Conservation (phyloP, 2,329 filamentous ascomycete species). For the Diaporthe sp. region DNA sequence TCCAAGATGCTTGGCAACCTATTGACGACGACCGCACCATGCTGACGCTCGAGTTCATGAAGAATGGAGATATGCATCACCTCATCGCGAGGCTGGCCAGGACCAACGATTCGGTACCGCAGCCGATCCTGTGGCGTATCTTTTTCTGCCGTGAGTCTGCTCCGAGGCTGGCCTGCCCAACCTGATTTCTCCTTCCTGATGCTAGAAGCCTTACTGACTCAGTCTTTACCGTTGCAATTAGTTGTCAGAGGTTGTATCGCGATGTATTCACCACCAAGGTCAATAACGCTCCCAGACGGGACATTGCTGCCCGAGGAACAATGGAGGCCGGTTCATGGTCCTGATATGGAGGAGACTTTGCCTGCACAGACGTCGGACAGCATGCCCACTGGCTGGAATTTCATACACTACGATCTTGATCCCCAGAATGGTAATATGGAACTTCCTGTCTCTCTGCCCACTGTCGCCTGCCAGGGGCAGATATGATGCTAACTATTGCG, state of each 20-base stretch:
- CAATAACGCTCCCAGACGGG: background rate
- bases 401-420: constrained; percentile 30
- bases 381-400: background rate
- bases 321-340: background rate
- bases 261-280: background rate
- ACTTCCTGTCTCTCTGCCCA: background rate
- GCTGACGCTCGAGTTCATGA: constrained; percentile 26
- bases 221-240: background rate
- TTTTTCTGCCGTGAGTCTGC: constrained; percentile 26
- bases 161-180: too few relatives aligned
- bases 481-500: background rate
- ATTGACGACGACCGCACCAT: background rate
- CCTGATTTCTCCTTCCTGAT: background rate
- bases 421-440: constrained; percentile 2
- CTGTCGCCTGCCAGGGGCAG: background rate
- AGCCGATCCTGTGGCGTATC: constrained; percentile 16
- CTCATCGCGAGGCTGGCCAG: background rate
- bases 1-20: background rate
- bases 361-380: background rate
- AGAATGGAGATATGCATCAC: background rate
- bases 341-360: background rate
- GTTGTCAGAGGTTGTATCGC: constrained; percentile 21
- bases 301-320: background rate
- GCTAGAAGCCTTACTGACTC: background rate
- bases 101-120: background rate